Evolutionary conservation across 2,329 filamentous ascomycete genomes (phyloP).

Genomic region (Phyllosticta citrichinensis): DNA sequence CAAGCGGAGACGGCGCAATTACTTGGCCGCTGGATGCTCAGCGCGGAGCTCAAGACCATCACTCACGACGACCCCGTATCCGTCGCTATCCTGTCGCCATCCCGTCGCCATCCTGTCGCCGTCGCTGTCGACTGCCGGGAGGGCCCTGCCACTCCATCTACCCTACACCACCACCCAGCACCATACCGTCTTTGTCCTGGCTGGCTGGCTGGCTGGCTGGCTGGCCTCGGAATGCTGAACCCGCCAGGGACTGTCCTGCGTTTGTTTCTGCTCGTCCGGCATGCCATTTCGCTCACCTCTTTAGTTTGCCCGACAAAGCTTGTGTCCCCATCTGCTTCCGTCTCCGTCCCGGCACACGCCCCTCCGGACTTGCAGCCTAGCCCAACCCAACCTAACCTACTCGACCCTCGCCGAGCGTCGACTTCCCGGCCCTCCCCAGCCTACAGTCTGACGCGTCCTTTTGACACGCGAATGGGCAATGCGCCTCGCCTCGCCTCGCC

Average conservation of each 20-base stretch:
- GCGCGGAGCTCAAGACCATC: slow-evolving; percentile 3
- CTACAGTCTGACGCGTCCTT: neutral
- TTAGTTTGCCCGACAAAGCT: neutral
- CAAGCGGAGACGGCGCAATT: slow-evolving; percentile 11
- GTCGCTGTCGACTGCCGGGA: slow-evolving; percentile 2
- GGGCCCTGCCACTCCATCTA: neutral
- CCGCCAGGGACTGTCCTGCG: neutral
- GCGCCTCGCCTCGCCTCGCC: slow-evolving; percentile 4
- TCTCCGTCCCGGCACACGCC: neutral
- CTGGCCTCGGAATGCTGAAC: neutral
- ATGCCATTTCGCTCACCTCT: neutral
- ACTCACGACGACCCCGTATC: neutral
- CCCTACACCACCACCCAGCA: neutral
- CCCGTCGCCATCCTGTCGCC: neutral
- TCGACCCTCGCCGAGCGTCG: neutral
- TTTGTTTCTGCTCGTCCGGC: neutral
- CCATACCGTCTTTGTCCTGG: neutral
- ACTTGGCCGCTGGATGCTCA: slow-evolving; percentile 9
- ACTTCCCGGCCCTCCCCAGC: neutral
- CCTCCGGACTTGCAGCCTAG: neutral
- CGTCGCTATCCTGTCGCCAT: too few species aligned
- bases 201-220: neutral
- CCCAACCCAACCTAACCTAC: too few species aligned
- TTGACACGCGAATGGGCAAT: neutral
- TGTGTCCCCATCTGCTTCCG: neutral